These are phyloP conservation scores for Panaeolus papilionaceus DNA, from an alignment of 768 basidiomycete species.

Conservation along the genomic window DNA sequence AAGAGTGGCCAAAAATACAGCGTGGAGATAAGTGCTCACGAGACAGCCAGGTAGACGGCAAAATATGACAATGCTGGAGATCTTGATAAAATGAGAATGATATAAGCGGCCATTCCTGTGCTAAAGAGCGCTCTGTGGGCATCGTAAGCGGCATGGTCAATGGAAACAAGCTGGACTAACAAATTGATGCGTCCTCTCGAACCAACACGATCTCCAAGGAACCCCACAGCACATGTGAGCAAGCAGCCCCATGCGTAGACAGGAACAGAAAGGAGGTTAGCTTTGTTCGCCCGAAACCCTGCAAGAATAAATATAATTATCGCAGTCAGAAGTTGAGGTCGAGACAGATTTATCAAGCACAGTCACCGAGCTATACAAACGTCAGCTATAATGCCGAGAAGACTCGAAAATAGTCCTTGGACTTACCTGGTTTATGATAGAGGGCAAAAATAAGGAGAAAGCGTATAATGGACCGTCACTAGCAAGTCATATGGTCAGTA, in stretches of 20 bases:
- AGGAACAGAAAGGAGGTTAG: conserved; percentile 79
- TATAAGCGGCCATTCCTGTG: conserved; percentile 61
- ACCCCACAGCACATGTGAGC: conserved; percentile 66
- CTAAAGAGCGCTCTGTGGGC: conserved; percentile 30
- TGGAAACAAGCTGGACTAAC: conserved; percentile 40
- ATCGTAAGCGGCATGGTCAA: background rate
- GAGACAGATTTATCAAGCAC: background rate
- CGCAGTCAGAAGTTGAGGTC: background rate
- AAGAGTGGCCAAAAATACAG: background rate
- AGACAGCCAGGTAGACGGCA: conserved; percentile 72
- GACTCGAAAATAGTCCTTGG: background rate
- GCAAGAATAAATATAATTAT: background rate
- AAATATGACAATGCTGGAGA: conserved; percentile 74
- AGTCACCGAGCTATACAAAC: conserved; percentile 40
- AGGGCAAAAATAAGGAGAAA: conserved; percentile 58
- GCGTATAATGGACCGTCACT: conserved; percentile 64
- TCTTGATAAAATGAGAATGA: conserved; percentile 66
- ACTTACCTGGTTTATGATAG: conserved; percentile 63
- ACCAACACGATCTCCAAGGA: conserved; percentile 66
- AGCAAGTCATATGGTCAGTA: conserved; percentile 20
- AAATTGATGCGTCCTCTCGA: conserved; percentile 64
- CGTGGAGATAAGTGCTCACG: conserved; percentile 48
- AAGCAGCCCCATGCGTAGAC: conserved; percentile 79
- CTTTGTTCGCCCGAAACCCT: conserved; percentile 68
- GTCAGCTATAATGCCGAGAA: background rate